Percentiles rank a stretch among this genome's conserved stretches.
Evolutionary conservation across 176 grass and related monocot genomes (phyloP).

Genomic region (Eleusine coracana): DNA sequence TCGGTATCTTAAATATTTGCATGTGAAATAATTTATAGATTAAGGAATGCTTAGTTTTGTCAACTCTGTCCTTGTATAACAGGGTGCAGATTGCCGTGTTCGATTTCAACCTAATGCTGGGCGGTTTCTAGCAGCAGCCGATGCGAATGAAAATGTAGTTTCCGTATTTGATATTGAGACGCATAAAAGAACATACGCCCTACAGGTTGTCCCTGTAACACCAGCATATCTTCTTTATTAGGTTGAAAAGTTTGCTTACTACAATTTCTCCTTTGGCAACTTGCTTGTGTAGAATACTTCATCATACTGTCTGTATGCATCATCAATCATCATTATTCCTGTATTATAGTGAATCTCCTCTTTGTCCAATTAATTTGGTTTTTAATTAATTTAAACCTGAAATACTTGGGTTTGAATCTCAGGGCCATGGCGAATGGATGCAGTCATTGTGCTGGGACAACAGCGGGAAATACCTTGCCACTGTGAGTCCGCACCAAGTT

Average conservation of each 20-base stretch:
- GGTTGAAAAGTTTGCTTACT: no score
- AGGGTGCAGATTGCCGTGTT: conserved; percentile 59
- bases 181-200: conserved; percentile 60
- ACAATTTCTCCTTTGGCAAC: no score
- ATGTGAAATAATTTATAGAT: no score
- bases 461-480: conserved; percentile 76
- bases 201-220: conserved; percentile 60
- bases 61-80: not conserved
- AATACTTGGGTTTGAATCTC: conserved; percentile 41
- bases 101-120: conserved; percentile 38
- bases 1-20: no score
- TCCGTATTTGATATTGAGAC: conserved; percentile 86
- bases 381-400: not conserved
- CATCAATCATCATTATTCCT: not conserved
- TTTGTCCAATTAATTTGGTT: not conserved
- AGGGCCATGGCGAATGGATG: conserved; percentile 72
- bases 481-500: conserved; percentile 91
- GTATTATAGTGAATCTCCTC: not conserved
- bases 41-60: not conserved
- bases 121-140: conserved; percentile 77
- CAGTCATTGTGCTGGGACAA: conserved; percentile 98
- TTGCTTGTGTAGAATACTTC: no score
- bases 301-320: not conserved
- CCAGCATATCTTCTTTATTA: not conserved
- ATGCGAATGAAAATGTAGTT: conserved; percentile 57